These are phyloP conservation scores for Cyclostephanos invisitatus DNA, from an alignment of 108 stramenopile species.

Conservation along the genomic window DNA sequence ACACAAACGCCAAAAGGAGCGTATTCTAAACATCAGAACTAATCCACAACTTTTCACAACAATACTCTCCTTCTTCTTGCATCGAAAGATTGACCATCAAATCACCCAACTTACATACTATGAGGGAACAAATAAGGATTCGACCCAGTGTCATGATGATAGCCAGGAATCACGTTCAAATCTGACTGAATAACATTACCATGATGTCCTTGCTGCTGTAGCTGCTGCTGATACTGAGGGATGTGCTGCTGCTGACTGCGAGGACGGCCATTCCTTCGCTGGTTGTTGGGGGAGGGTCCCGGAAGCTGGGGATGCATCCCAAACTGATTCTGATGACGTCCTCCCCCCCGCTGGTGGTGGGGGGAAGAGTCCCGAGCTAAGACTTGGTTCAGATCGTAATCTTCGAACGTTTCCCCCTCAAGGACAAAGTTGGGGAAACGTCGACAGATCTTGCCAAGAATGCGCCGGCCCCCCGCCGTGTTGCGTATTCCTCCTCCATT, in stretches of 20 bases:
- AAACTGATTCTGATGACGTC: constrained; percentile 30
- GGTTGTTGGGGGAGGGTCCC: constrained; percentile 38
- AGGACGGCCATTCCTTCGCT: constrained; percentile 23
- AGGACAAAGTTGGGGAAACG: constrained; percentile 91
- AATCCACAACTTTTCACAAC: constrained; percentile 19
- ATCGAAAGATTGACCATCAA: background rate
- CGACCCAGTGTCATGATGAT: constrained; percentile 22
- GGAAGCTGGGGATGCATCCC: constrained; percentile 20
- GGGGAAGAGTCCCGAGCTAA: constrained; percentile 13
- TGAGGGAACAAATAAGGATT: constrained; percentile 27
- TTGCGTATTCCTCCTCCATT: constrained; percentile 87
- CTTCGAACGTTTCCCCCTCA: constrained; percentile 52
- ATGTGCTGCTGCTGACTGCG: constrained; percentile 22
- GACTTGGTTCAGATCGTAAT: constrained; percentile 45
- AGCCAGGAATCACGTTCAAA: constrained; percentile 24
- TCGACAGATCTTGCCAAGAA: constrained; percentile 92
- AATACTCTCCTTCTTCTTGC: constrained; percentile 13
- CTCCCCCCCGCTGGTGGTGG: constrained; percentile 19
- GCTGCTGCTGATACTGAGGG: constrained; percentile 33
- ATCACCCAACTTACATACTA: constrained; percentile 11
- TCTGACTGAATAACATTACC: constrained; percentile 36
- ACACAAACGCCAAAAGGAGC: constrained; percentile 16
- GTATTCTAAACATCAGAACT: constrained; percentile 9
- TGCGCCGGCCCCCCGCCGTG: constrained; percentile 92
- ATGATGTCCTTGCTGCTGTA: constrained; percentile 23